phyloP scores from a whole-genome alignment of 2,329 filamentous ascomycete genomes.

The Clathrospora elynae region DNA sequence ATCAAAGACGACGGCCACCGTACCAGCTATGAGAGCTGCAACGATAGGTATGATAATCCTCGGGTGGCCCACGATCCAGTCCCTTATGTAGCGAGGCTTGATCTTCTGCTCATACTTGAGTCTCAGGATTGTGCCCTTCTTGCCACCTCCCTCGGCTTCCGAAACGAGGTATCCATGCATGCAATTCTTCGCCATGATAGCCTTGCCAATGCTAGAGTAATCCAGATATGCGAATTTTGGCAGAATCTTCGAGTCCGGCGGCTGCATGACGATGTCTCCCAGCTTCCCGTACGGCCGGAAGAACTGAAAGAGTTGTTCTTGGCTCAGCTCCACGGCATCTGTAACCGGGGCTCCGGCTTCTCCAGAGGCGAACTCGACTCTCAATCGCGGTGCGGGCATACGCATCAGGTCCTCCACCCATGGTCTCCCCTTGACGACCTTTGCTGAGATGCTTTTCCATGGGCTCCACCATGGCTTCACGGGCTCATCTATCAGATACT shows the following conservation, averaged over 20 bases:
- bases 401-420: conserved; percentile 94
- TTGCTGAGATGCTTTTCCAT: conserved; percentile 72
- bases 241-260: conserved; percentile 81
- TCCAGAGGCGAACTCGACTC: conserved; percentile 81
- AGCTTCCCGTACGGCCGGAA: conserved; percentile 93
- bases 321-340: conserved; percentile 76
- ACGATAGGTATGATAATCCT: conserved; percentile 83
- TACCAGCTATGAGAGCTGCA: conserved; percentile 80
- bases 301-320: conserved; percentile 83
- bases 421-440: conserved; percentile 79
- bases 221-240: conserved; percentile 82
- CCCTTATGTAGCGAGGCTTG: conserved; percentile 78
- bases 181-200: conserved; percentile 89
- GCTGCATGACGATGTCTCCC: conserved; percentile 79
- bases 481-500: conserved; percentile 69
- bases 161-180: conserved; percentile 80
- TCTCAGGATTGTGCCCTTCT: conserved; percentile 74
- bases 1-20: conserved; percentile 82
- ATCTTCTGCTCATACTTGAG: conserved; percentile 82
- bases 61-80: conserved; percentile 86
- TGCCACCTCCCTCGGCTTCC: conserved; percentile 72
- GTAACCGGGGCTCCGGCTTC: conserved; percentile 71
- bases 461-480: conserved; percentile 92
- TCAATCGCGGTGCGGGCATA: conserved; percentile 75
- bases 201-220: conserved; percentile 73